phyloP scores from a whole-genome alignment of 179 eudicot species.

The Carnegiea gigantea region DNA sequence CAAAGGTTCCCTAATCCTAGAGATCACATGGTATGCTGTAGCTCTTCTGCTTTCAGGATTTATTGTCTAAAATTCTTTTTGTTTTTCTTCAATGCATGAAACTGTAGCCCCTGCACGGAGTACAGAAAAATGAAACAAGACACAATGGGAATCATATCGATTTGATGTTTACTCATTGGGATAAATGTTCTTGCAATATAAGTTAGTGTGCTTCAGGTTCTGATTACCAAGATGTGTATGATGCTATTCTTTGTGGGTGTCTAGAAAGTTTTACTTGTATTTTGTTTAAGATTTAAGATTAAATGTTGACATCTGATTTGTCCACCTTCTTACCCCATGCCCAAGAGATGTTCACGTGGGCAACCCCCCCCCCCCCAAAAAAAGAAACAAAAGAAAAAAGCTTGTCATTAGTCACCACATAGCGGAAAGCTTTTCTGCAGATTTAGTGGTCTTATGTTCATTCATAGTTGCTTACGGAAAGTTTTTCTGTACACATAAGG shows the following conservation, averaged over 20 bases:
- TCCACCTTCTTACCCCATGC: neutral
- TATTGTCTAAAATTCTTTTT: neutral
- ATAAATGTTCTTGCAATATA: neutral
- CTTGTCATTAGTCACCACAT: neutral
- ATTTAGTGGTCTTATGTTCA: neutral
- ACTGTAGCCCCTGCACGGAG: neutral
- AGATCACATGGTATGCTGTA: slow-evolving; percentile 81
- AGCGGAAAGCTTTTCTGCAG: neutral
- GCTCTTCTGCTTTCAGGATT: neutral
- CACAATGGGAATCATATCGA: neutral
- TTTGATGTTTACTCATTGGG: neutral
- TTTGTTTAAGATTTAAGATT: neutral
- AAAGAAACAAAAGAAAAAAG: neutral
- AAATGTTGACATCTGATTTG: neutral
- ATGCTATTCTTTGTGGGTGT: neutral
- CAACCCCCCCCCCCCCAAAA: no score
- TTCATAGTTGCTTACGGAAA: neutral
- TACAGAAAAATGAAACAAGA: neutral
- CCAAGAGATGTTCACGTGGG: no score
- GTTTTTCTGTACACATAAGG: slow-evolving; percentile 2
- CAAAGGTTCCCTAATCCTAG: slow-evolving; percentile 90
- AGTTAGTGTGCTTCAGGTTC: neutral
- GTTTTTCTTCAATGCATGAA: slow-evolving; percentile 3
- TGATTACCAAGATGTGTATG: neutral
- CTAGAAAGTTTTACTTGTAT: neutral